Percentiles rank a stretch among this genome's conserved stretches.
These are phyloP conservation scores for Fusarium palustre DNA, from an alignment of 2,329 filamentous ascomycete genomes.

Conservation along the genomic window DNA sequence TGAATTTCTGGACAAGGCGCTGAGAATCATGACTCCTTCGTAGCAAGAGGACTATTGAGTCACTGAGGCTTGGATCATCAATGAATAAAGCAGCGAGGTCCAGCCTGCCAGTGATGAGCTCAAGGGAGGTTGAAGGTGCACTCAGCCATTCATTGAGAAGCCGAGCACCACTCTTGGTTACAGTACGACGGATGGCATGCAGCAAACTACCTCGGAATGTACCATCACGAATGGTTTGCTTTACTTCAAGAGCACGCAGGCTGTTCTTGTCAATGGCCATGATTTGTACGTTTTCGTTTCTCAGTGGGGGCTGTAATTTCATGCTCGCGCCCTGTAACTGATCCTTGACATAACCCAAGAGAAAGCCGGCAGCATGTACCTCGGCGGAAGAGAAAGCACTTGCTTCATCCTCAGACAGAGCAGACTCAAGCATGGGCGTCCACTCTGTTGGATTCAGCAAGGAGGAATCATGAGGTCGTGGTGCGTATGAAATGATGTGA, in stretches of 20 bases:
- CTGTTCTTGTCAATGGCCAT: conserved; percentile 96
- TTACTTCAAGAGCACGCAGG: conserved; percentile 88
- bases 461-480: conserved; percentile 62
- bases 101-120: conserved; percentile 81
- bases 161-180: conserved; percentile 90
- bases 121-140: conserved; percentile 88
- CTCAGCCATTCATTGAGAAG: conserved; percentile 87
- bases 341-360: conserved; percentile 87
- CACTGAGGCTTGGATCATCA: conserved; percentile 72
- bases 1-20: conserved; percentile 92
- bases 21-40: conserved; percentile 85
- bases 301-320: conserved; percentile 84
- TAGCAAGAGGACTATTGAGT: conserved; percentile 75
- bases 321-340: conserved; percentile 81
- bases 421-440: conserved; percentile 80
- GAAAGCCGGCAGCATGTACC: conserved; percentile 78
- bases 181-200: conserved; percentile 88
- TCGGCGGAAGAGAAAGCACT: conserved; percentile 75
- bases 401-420: conserved; percentile 66
- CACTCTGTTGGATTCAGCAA: conserved; percentile 71
- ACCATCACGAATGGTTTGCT: conserved; percentile 85
- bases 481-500: conserved; percentile 79
- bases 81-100: conserved; percentile 85
- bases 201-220: conserved; percentile 84
- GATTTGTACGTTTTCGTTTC: conserved; percentile 78